Conservation (phyloP, 1,139 yeast genomes). For the Diutina pseudorugosa region DNA sequence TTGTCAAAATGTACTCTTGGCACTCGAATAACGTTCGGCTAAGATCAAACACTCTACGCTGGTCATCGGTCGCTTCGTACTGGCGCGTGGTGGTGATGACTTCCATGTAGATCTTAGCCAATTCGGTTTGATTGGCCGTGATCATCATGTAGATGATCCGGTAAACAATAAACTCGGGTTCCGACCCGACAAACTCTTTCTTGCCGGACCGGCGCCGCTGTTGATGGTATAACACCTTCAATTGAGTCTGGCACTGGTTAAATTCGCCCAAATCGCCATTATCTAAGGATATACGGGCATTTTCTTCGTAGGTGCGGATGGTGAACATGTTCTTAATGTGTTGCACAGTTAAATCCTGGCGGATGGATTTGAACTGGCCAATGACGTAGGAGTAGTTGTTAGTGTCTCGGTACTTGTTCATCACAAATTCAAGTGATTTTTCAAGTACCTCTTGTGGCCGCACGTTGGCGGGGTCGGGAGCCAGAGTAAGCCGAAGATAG, state of each 20-base stretch:
- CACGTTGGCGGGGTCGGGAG: slow-evolving; percentile 76
- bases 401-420: slow-evolving; percentile 40
- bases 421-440: slow-evolving; percentile 43
- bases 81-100: slow-evolving; percentile 13
- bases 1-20: not conserved
- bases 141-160: slow-evolving; percentile 66
- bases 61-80: slow-evolving; percentile 13
- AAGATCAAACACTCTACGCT: slow-evolving; percentile 10
- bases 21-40: not conserved
- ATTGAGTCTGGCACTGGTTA: slow-evolving; percentile 86
- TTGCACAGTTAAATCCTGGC: slow-evolving; percentile 93
- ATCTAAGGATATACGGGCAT: slow-evolving; percentile 78
- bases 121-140: slow-evolving; percentile 53
- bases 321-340: slow-evolving; percentile 73
- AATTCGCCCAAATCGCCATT: slow-evolving; percentile 84
- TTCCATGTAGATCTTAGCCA: slow-evolving; percentile 16
- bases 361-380: slow-evolving; percentile 80
- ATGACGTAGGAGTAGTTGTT: slow-evolving; percentile 63
- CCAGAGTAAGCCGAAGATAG: slow-evolving; percentile 79
- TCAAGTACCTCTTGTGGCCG: slow-evolving; percentile 58
- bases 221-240: slow-evolving; percentile 41
- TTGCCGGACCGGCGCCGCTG: slow-evolving; percentile 3
- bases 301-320: slow-evolving; percentile 68
- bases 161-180: slow-evolving; percentile 61
- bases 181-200: slow-evolving; percentile 12